Base-by-base conservation (phyloP, 805 yeast genomes). In the Yarrowia sp. region DNA sequence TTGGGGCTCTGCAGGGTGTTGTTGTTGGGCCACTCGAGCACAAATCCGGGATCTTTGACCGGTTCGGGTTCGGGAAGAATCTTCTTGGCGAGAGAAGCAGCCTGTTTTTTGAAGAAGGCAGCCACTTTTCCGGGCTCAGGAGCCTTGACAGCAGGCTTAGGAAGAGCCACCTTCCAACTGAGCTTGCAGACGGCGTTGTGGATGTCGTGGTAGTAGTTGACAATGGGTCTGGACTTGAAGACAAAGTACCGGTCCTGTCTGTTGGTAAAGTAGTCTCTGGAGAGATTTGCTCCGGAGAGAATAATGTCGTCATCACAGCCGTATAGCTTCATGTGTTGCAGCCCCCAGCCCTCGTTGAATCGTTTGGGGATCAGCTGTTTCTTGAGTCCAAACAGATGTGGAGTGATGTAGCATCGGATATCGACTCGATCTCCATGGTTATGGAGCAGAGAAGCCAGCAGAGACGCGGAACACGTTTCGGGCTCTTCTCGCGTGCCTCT, bases 271-370 rank as follows among this genome's bases (percentile, higher is more conserved):
- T 95, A 95, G 76, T 95, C 99, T 38, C 83, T 79, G 0, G 97
- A 90, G 54, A 95, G 79, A 72, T 95, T 95, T 2, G 99, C 99
- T 7, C 98, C 99, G 17, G 89, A 83, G 33, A 95, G 80, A 19
- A 95, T 82, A 44, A 95, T 85, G 72, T 92, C 97, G 71, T 91
- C 85, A 74, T 95, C 99, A 71, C 92, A 86, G 1, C 99, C 99
- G 74, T 95, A 95, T 30, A 95, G 82, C 74, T 95, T 95, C 98
- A 95, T 95, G 73, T 95, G 99, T 75, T 95, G 99, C 61, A 95
- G 81, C 0, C 99, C 99, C 70, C 83, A 80, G 3, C 96, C 92
- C 77, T 95, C 99, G 75, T 92, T 92, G 68, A 93, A 80, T 67
- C 99, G 81, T 66, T 83, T 87, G 0, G 99, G 99, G 2, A 91